Conservation (phyloP, 106 monocot species). For the Iris macrosiphon region DNA sequence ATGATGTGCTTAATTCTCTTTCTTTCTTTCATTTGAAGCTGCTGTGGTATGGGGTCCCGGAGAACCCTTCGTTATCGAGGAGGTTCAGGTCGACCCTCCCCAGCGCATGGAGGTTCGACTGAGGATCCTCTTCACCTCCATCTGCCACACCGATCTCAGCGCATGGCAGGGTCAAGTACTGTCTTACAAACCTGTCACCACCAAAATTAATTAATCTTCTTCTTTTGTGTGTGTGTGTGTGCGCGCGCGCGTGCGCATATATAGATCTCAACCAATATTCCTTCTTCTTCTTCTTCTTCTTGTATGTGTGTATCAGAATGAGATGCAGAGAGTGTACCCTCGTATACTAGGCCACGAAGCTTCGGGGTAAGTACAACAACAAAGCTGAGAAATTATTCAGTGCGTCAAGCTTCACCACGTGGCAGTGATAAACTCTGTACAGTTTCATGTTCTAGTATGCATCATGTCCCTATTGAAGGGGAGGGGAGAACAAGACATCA, state of each 20-base stretch:
- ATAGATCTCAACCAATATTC: too few species aligned
- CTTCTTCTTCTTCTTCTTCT: too few species aligned
- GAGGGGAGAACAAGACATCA: too few species aligned
- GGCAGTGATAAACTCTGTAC: too few species aligned
- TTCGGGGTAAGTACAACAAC: constrained; percentile 33
- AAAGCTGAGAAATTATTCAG: too few species aligned
- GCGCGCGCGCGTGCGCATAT: background rate
- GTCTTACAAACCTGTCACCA: too few species aligned
- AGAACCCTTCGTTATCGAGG: constrained; percentile 56
- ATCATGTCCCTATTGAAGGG: too few species aligned
- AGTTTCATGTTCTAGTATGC: too few species aligned
- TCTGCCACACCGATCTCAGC: constrained; percentile 75
- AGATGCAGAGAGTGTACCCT: constrained; percentile 44
- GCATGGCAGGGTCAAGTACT: constrained; percentile 58
- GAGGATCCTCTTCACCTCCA: constrained; percentile 60
- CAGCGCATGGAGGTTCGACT: constrained; percentile 59
- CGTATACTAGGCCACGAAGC: constrained; percentile 82
- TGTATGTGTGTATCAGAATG: too few species aligned
- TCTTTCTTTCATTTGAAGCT: constrained; percentile 14
- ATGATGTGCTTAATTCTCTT: background rate
- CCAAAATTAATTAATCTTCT: background rate
- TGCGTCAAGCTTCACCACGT: too few species aligned
- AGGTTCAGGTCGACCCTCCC: constrained; percentile 58
- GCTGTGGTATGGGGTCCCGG: constrained; percentile 49
- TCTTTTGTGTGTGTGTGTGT: background rate